Evolutionary conservation across 23 red algal species (phyloP).

Genomic region (Agarophyton chilense): DNA sequence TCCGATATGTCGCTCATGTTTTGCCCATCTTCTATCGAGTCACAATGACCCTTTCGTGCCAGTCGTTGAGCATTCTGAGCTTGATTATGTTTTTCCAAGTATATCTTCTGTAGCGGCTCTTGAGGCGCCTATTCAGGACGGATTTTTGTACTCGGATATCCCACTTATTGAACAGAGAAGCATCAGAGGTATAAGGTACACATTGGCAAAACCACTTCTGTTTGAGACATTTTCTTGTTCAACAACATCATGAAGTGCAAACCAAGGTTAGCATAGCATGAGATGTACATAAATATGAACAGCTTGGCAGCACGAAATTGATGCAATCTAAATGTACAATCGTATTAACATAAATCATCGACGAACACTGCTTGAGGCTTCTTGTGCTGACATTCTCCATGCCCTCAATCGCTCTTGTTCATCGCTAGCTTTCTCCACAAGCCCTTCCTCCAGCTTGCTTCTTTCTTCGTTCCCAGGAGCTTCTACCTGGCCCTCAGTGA

Average conservation of each 20-base stretch:
- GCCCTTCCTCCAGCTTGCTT: neutral
- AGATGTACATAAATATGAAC: neutral
- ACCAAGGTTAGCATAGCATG: neutral
- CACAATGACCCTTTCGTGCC: constrained; percentile 38
- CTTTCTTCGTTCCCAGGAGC: neutral
- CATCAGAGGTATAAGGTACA: constrained; percentile 17
- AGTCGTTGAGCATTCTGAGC: constrained; percentile 43
- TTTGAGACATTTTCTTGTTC: neutral
- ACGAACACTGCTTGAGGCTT: constrained; percentile 51
- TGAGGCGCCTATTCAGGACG: neutral
- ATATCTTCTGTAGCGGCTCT: neutral
- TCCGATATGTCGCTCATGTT: constrained; percentile 47
- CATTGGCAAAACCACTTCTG: constrained; percentile 19
- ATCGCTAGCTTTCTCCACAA: constrained; percentile 1
- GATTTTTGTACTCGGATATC: constrained; percentile 53
- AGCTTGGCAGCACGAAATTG: neutral
- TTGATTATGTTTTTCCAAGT: constrained; percentile 27
- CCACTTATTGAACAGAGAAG: constrained; percentile 2
- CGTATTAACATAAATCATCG: constrained; percentile 41
- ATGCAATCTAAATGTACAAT: neutral
- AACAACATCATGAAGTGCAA: neutral
- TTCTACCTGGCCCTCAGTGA: neutral
- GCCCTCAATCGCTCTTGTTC: constrained; percentile 44
- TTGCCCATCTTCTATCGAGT: constrained; percentile 8
- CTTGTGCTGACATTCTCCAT: constrained; percentile 68